Evolutionary conservation across 129 eudicot species (phyloP).

Genomic region (Flaveria ramosissima): DNA sequence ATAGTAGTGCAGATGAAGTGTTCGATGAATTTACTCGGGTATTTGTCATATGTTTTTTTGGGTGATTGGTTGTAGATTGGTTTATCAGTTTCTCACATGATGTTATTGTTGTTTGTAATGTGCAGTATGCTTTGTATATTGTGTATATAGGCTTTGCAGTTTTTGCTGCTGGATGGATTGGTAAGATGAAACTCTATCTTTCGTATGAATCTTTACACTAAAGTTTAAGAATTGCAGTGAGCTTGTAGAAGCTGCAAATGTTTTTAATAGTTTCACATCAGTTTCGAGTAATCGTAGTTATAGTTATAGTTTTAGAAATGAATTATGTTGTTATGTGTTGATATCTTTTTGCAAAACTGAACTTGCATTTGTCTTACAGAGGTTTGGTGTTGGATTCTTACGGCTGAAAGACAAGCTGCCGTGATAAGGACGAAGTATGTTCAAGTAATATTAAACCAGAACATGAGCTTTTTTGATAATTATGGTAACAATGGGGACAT

Average conservation of each 20-base stretch:
- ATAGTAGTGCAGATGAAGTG: conserved; percentile 34
- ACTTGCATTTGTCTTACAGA: conserved; percentile 34
- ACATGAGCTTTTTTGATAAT: conserved; percentile 64
- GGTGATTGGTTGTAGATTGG: background rate
- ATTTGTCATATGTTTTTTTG: background rate
- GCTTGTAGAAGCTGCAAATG: background rate
- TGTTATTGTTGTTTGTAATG: conserved; percentile 22
- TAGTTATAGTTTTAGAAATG: background rate
- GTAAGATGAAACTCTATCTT: conserved; percentile 38
- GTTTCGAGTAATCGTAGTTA: background rate
- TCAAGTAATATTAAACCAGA: conserved; percentile 54
- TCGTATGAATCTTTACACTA: background rate
- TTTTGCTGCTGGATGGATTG: conserved; percentile 68
- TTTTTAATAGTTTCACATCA: background rate
- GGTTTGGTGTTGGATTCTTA: conserved; percentile 67
- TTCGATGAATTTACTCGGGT: conserved; percentile 44
- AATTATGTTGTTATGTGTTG: background rate
- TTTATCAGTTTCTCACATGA: conserved; percentile 6
- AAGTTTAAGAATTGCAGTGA: background rate
- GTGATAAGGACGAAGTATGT: conserved; percentile 58
- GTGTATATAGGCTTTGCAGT: conserved; percentile 53
- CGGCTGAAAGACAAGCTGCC: conserved; percentile 69
- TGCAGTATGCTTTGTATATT: conserved; percentile 58
- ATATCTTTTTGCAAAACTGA: conserved; percentile 3
- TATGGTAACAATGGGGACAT: conserved; percentile 61